A percentile compares a stretch with the other conserved stretches of the same genome.
These are phyloP conservation scores for Colletotrichum viniferum DNA, from an alignment of 2,329 filamentous ascomycete species.

Conservation along the genomic window DNA sequence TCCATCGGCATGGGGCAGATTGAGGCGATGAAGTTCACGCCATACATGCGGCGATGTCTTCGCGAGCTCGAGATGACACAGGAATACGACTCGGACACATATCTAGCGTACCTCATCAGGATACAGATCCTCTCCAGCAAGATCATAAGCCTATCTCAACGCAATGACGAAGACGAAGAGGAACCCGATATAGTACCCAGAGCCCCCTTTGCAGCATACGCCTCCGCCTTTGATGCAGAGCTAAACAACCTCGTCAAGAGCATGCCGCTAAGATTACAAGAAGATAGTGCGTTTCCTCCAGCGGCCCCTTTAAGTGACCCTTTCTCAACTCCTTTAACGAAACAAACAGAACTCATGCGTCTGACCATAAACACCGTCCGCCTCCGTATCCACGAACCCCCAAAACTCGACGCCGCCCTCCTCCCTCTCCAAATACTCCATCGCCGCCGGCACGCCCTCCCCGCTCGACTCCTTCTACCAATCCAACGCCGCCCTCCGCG, in stretches of 20 bases:
- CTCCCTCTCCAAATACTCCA: conserved; percentile 45
- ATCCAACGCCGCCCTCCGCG: conserved; percentile 48
- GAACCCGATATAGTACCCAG: conserved; percentile 31
- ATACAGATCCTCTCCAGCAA: conserved; percentile 55
- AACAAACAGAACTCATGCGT: not conserved
- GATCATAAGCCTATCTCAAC: conserved; percentile 44
- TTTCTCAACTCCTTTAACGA: not conserved
- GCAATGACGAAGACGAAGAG: conserved; percentile 38
- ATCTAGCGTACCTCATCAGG: conserved; percentile 50
- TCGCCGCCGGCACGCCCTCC: conserved; percentile 42
- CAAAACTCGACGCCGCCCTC: conserved; percentile 41
- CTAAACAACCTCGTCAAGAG: conserved; percentile 43
- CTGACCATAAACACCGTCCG: conserved; percentile 43
- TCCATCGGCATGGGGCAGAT: conserved; percentile 46
- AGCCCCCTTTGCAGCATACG: conserved; percentile 47
- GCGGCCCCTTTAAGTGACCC: rapidly evolving
- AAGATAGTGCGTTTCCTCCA: conserved; percentile 38
- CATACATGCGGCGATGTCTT: conserved; percentile 56
- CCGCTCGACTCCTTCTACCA: conserved; percentile 55
- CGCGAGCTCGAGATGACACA: conserved; percentile 43
- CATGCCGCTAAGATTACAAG: conserved; percentile 36
- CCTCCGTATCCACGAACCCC: conserved; percentile 53
- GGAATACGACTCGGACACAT: conserved; percentile 51
- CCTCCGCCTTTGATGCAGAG: conserved; percentile 49
- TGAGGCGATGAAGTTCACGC: conserved; percentile 53